Evolutionary conservation across 495 filamentous ascomycete genomes (phyloP).

Genomic region (Tuber umbilicatum): DNA sequence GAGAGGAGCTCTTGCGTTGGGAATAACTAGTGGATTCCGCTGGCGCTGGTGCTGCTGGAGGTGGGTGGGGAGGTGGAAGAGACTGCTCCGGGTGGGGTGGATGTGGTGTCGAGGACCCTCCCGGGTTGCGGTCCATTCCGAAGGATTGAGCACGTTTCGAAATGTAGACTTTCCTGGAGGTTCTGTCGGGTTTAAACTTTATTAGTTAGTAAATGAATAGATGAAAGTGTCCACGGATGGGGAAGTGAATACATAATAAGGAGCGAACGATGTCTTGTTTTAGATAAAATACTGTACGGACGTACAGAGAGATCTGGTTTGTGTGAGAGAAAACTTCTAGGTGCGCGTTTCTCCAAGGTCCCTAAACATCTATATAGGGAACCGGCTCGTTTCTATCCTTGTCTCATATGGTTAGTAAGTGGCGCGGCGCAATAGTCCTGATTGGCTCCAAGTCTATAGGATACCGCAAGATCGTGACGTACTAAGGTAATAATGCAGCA

Average conservation of each 20-base stretch:
- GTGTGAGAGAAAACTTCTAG: background rate
- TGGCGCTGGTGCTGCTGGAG: background rate
- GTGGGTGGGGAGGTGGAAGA: background rate
- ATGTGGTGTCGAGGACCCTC: too few relatives aligned
- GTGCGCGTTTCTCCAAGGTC: background rate
- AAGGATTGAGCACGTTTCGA: background rate
- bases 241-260: background rate
- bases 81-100: background rate
- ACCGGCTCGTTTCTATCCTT: background rate
- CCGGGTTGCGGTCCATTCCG: background rate
- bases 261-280: background rate
- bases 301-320: background rate
- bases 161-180: background rate
- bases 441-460: background rate
- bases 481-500: background rate
- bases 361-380: background rate
- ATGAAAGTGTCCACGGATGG: background rate
- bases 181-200: background rate
- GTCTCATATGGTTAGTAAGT: background rate
- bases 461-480: too few relatives aligned
- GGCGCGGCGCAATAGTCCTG: background rate
- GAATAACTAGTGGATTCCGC: background rate
- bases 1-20: background rate
- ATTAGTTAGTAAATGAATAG: background rate
- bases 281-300: background rate